A percentile compares a stretch with the other conserved stretches of the same genome.
Evolutionary conservation across 2,329 filamentous ascomycete genomes (phyloP).

Genomic region (Meredithiella fracta): DNA sequence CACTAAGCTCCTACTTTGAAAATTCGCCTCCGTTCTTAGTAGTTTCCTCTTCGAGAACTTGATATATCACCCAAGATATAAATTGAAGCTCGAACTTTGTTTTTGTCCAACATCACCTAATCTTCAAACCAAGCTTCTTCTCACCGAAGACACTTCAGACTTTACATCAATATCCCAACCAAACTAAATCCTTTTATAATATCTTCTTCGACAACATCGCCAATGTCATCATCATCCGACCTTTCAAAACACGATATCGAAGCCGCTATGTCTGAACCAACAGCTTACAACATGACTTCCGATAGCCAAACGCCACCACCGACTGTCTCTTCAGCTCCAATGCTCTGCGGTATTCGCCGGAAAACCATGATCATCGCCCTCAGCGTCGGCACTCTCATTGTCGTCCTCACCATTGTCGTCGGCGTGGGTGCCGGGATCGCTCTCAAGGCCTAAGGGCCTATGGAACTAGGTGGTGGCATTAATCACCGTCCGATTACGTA

Average conservation of each 20-base stretch:
- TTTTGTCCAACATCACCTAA: neutral
- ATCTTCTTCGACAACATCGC: no score
- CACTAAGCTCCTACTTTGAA: neutral
- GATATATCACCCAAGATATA: neutral
- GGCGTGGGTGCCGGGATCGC: constrained; percentile 18
- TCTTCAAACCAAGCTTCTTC: neutral
- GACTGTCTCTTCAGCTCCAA: constrained; percentile 1
- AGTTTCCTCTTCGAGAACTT: neutral
- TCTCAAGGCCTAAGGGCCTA: constrained; percentile 12
- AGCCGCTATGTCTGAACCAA: constrained; percentile 7
- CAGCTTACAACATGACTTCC: neutral
- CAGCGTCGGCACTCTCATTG: constrained; percentile 15
- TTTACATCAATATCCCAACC: no score
- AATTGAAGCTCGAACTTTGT: neutral
- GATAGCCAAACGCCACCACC: neutral
- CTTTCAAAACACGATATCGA: constrained; percentile 8
- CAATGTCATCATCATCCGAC: constrained; percentile 8
- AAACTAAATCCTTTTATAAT: no score
- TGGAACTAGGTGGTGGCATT: neutral
- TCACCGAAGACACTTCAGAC: no score
- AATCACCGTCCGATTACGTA: neutral
- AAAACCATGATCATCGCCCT: constrained; percentile 17
- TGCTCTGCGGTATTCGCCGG: constrained; percentile 17
- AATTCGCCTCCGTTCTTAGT: neutral
- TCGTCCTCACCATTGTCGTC: constrained; percentile 16